Evolutionary conservation across 2,329 filamentous ascomycete genomes (phyloP), one percentile per base, ranked within the genome.

Genomic region (Colletotrichum acutatum): DNA sequence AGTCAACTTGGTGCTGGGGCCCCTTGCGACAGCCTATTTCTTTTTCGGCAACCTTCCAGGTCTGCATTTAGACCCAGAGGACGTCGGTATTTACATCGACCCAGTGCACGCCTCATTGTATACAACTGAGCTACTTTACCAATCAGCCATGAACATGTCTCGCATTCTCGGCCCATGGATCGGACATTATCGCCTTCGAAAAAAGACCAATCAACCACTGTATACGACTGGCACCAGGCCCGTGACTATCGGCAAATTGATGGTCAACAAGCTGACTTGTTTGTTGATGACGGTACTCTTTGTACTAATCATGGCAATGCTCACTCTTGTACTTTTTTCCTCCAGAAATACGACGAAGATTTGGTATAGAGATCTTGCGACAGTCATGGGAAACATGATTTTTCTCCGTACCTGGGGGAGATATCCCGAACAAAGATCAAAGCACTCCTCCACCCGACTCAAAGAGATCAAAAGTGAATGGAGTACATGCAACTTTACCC

Each of bases 351-450:
- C 42, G 5, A 71, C 68, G 5, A 28, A 4, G 11, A 6, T 71
- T 5, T 71, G 62, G 68, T 32, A 66, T n/a, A 42, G 68, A n/a
- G 62, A 71, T 19, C 68, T 54, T 16, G 42, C 26, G 2, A 71
- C 54, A 4, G 46, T 71, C 32, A 30, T 71, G 11, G 68, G 68
- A 8, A 60, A 30, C 24, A n/a, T 66, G 54, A 30, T 66, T 60
- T 60, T 26, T 14, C 66, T 32, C 54, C 37, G 26, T 22, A 24
- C 34, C 5, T 54, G 42, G 2, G 22, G n/a, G 14, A 22, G 46
- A 24, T 16, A 37, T 16, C 2, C 11, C 3, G 32, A 34, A 9
- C 8, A 8, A 34, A 8, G 9, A 34, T 34, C 32, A 12, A 14
- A 12, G 5, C 4, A 12, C 11, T 5, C 9, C 12, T 12, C 34